These are phyloP conservation scores for Simplicillium aogashimaense DNA, from an alignment of 2,329 filamentous ascomycete genomes.

Conservation along the genomic window DNA sequence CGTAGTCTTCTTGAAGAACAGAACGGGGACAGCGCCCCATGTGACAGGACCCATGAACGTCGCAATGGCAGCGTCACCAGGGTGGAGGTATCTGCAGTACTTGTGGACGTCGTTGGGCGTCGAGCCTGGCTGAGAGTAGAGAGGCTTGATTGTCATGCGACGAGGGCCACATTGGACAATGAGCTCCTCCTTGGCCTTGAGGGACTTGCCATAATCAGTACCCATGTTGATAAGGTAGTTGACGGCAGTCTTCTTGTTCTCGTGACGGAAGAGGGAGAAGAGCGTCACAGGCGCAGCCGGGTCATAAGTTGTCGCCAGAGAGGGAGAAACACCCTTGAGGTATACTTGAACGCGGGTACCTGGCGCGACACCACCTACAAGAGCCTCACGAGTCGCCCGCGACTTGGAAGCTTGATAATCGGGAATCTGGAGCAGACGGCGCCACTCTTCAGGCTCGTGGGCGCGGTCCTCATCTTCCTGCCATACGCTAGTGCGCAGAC, in stretches of 20 bases:
- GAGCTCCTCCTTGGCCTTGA: conserved; percentile 88
- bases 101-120: conserved; percentile 98
- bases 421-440: conserved; percentile 72
- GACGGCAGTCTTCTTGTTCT: conserved; percentile 84
- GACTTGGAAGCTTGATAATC: conserved; percentile 83
- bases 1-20: conserved; percentile 67
- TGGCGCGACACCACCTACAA: conserved; percentile 77
- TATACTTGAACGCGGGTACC: conserved; percentile 78
- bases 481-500: conserved; percentile 78
- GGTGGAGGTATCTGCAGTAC: conserved; percentile 84
- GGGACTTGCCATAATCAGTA: conserved; percentile 62
- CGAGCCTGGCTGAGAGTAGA: conserved; percentile 82
- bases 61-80: conserved; percentile 80
- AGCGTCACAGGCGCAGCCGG: conserved; percentile 53
- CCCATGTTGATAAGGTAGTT: conserved; percentile 85
- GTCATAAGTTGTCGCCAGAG: conserved; percentile 35
- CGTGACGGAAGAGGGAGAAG: conserved; percentile 84
- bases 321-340: conserved; percentile 43
- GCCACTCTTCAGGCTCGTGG: conserved; percentile 85
- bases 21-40: conserved; percentile 83
- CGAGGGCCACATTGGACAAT: conserved; percentile 87
- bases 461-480: conserved; percentile 78
- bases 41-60: conserved; percentile 83
- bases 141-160: conserved; percentile 75
- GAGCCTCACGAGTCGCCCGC: conserved; percentile 66